Conservation (phyloP, 805 yeast genomes). For the Cyberlindnera amylophila region DNA sequence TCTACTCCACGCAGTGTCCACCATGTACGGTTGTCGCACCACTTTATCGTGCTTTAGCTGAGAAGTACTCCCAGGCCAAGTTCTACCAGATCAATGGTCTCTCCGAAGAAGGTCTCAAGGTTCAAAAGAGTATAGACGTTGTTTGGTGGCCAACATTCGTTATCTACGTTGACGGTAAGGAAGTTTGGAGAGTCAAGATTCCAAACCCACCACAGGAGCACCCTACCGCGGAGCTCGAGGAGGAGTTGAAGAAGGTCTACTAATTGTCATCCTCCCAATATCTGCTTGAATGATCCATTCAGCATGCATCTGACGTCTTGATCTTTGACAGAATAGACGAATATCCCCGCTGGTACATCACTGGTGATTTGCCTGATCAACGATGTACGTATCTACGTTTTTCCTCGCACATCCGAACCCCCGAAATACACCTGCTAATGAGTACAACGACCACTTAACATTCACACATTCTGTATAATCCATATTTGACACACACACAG, state of each 20-base stretch:
- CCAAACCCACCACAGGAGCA: conserved; percentile 27
- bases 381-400: too few species aligned
- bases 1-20: conserved; percentile 25
- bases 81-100: conserved; percentile 24
- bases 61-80: conserved; percentile 21
- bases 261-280: neutral
- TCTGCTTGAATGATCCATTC: too few species aligned
- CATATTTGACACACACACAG: too few species aligned
- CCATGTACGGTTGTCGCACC: conserved; percentile 28
- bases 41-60: conserved; percentile 18
- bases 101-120: conserved; percentile 16
- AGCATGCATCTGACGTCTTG: too few species aligned
- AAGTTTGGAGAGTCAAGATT: conserved; percentile 25
- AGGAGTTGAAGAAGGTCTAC: conserved; percentile 20
- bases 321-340: too few species aligned
- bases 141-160: conserved; percentile 30
- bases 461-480: too few species aligned
- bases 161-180: conserved; percentile 20
- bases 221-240: conserved; percentile 24
- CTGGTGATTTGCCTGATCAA: too few species aligned
- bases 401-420: too few species aligned
- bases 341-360: too few species aligned
- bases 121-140: conserved; percentile 23
- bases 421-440: too few species aligned
- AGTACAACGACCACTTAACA: too few species aligned